Evolutionary conservation across 805 yeast species (phyloP), one percentile per base, ranked within the genome.

Genomic region (Hanseniaspora thailandica): DNA sequence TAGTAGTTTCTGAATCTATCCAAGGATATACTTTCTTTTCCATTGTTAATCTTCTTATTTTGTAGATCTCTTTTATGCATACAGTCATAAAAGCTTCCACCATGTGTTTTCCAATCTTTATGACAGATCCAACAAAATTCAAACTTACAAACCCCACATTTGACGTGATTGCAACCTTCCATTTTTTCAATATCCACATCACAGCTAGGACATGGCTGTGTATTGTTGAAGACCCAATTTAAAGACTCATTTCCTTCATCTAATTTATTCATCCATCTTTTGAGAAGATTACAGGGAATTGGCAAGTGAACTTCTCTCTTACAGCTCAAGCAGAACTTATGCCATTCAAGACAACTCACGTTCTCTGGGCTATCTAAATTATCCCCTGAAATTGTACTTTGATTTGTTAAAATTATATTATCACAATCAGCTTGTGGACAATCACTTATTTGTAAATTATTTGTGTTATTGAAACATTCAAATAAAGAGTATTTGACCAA

Each of bases 161-260:
- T 76, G 96, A 93, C 90, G 68, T 93, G 98, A 67, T 90, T 90
- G 69, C 98, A 93, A 0, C 98, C 98, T 22, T 97, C 97, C 63
- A 84, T 84, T 61, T 90, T 88, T 63, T 93, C 97, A 57, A 90
- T 93, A 28, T 80, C 71, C 1, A 87, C 71, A 9, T 70, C 69
- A 69, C 98, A 93, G 61, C 78, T 77, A 0, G 96, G 95, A 66
- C 98, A 93, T 44, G 77, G 76, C 59, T 86, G 82, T 1, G 98
- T 87, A 64, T 90, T 82, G 3, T 84, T 80, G 3, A 79, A 73
- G 23, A 93, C 81, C 97, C 97, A 93, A 61, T 82, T 78, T 2
- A 82, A 75, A 15, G 96, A 87, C 60, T 86, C 96, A 0, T 93
- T 80, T 63, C 93, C 97, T 63, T 87, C 93, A 56, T 75, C 74